These are phyloP conservation scores for Solioccasus polychromus DNA, from an alignment of 768 basidiomycete species.

Conservation along the genomic window DNA sequence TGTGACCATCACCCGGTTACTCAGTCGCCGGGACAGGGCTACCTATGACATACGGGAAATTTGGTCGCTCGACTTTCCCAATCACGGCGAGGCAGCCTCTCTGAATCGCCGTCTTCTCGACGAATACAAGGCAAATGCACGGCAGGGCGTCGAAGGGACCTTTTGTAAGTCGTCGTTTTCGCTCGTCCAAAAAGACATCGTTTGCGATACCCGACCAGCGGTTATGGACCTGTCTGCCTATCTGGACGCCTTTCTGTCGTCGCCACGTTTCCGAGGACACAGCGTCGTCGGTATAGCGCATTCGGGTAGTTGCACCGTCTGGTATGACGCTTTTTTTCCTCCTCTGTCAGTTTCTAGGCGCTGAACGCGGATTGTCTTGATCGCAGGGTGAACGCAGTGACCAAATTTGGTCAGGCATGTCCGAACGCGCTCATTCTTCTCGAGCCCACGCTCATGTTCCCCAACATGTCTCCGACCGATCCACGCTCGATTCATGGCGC, in stretches of 20 bases:
- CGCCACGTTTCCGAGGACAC: conserved; percentile 23
- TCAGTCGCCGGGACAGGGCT: conserved; percentile 9
- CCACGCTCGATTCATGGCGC: conserved; percentile 28
- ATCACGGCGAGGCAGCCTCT: conserved; percentile 34
- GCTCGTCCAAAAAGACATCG: background rate
- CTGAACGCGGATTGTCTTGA: background rate
- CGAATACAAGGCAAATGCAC: conserved; percentile 15
- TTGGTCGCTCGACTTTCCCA: conserved; percentile 36
- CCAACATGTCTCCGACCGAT: conserved; percentile 24
- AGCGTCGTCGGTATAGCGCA: conserved; percentile 25
- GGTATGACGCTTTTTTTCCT: conserved; percentile 8
- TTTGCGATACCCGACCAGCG: conserved; percentile 8
- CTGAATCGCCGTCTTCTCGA: conserved; percentile 30
- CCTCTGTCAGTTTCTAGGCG: background rate
- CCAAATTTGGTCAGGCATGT: conserved; percentile 12
- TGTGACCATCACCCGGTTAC: conserved; percentile 14
- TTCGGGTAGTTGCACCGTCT: conserved; percentile 29
- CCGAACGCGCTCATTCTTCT: conserved; percentile 22
- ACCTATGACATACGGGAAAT: conserved; percentile 28
- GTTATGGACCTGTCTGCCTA: conserved; percentile 23
- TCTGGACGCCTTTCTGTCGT: conserved; percentile 22
- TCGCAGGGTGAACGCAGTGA: conserved; percentile 18
- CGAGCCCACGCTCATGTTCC: conserved; percentile 34
- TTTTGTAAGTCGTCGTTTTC: conserved; percentile 23
- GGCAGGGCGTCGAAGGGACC: conserved; percentile 4